These are phyloP conservation scores for Globisporangium echinulatum DNA, from an alignment of 352 stramenopile genomes.

Conservation along the genomic window DNA sequence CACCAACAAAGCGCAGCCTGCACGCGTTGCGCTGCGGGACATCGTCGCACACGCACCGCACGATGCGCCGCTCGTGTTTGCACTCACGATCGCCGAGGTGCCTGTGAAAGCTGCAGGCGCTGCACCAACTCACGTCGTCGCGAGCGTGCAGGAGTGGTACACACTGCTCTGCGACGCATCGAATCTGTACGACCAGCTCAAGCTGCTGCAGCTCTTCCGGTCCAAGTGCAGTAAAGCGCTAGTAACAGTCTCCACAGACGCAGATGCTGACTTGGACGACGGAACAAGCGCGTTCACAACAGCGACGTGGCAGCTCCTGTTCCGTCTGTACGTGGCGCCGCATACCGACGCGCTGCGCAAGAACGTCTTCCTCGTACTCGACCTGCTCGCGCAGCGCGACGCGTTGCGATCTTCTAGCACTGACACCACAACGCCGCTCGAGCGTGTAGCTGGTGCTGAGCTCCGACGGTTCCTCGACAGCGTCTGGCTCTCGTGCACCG, in stretches of 20 bases:
- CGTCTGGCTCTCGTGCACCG: slow-evolving; percentile 18
- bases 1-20: slow-evolving; percentile 15
- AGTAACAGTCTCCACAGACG: not conserved
- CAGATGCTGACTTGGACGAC: slow-evolving; percentile 6
- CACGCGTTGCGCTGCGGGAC: slow-evolving; percentile 24
- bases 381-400: slow-evolving; percentile 29
- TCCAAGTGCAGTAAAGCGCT: slow-evolving; percentile 38
- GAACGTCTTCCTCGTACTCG: slow-evolving; percentile 59
- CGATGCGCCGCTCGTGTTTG: slow-evolving; percentile 29
- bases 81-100: slow-evolving; percentile 20
- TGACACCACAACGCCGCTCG: slow-evolving; percentile 10
- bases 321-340: slow-evolving; percentile 45
- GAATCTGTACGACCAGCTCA: slow-evolving; percentile 63
- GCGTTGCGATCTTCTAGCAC: not conserved
- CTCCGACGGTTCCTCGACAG: slow-evolving; percentile 27
- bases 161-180: slow-evolving; percentile 20
- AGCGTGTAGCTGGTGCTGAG: slow-evolving; percentile 27
- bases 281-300: slow-evolving; percentile 15
- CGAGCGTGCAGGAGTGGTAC: slow-evolving; percentile 38
- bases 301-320: slow-evolving; percentile 46
- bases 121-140: slow-evolving; percentile 4
- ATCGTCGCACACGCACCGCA: slow-evolving; percentile 22
- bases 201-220: slow-evolving; percentile 64
- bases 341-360: slow-evolving; percentile 43
- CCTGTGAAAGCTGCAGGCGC: slow-evolving; percentile 15